A percentile compares a stretch with the other conserved stretches of the same genome.
These are phyloP conservation scores for Fusarium haematococcum DNA, from an alignment of 2,329 filamentous ascomycete genomes.

Conservation along the genomic window DNA sequence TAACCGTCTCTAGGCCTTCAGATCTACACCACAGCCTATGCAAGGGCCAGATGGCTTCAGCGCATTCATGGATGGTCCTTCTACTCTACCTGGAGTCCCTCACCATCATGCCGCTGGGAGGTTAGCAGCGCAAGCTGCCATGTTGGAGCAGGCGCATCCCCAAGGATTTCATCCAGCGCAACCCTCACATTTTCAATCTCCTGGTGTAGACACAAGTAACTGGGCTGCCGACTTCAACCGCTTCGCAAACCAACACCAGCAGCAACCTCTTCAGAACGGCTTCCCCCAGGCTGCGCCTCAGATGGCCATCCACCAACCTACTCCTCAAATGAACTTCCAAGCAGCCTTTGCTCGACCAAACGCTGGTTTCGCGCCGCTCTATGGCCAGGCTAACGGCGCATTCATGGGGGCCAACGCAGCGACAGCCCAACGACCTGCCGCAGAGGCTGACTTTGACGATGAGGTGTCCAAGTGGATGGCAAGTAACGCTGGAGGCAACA, in stretches of 20 bases:
- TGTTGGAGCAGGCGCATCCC: constrained; percentile 45
- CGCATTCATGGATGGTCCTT: constrained; percentile 50
- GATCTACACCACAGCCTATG: constrained; percentile 46
- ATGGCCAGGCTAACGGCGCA: constrained; percentile 41
- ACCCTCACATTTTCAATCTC: constrained; percentile 40
- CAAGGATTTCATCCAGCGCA: constrained; percentile 38
- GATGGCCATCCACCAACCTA: constrained; percentile 38
- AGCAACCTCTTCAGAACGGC: constrained; percentile 35
- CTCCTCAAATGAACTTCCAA: constrained; percentile 46
- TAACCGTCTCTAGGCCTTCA: constrained; percentile 46
- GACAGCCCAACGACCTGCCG: constrained; percentile 34
- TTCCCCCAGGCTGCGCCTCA: constrained; percentile 38
- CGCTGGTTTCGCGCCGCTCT: constrained; percentile 45
- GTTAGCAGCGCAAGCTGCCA: constrained; percentile 50
- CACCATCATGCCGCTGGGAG: constrained; percentile 51
- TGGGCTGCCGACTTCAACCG: constrained; percentile 55
- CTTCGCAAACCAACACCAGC: constrained; percentile 45
- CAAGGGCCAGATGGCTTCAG: constrained; percentile 50
- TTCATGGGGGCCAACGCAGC: constrained; percentile 41
- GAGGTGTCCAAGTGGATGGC: constrained; percentile 58
- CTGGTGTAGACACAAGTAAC: constrained; percentile 42
- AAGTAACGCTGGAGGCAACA: constrained; percentile 46
- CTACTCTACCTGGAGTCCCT: constrained; percentile 44
- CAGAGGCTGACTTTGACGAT: constrained; percentile 53
- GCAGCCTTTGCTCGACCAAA: constrained; percentile 46